Evolutionary conservation across 2,329 filamentous ascomycete genomes (phyloP).

Genomic region (Pseudodiploospora longispora): DNA sequence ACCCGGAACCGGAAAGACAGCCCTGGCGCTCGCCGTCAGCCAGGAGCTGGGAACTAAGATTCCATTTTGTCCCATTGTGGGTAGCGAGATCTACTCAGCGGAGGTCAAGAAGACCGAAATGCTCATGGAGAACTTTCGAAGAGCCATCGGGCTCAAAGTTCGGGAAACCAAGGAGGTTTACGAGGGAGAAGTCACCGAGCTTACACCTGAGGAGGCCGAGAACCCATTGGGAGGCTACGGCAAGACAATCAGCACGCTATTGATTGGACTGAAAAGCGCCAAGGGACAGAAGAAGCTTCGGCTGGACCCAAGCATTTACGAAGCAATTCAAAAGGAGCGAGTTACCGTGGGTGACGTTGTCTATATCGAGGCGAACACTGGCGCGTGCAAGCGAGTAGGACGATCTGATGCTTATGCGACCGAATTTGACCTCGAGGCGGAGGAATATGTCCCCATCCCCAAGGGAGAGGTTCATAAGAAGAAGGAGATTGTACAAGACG

Average conservation of each 20-base stretch:
- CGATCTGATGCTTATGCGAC: slow-evolving; percentile 95
- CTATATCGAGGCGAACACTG: slow-evolving; percentile 98
- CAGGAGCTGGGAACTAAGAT: slow-evolving; percentile 98
- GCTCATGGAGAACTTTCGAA: slow-evolving; percentile 97
- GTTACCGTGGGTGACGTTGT: slow-evolving; percentile 95
- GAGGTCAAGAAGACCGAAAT: slow-evolving; percentile 99
- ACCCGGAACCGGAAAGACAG: slow-evolving; percentile 94
- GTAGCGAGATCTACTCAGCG: slow-evolving; percentile 94
- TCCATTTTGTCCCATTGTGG: slow-evolving; percentile 95
- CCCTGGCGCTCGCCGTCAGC: slow-evolving; percentile 87
- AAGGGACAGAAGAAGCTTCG: slow-evolving; percentile 97
- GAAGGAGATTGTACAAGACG: slow-evolving; percentile 99
- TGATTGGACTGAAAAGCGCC: slow-evolving; percentile 90
- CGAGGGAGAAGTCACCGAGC: slow-evolving; percentile 95
- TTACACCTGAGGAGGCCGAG: slow-evolving; percentile 95
- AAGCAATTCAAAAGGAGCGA: slow-evolving; percentile 96
- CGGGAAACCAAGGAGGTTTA: slow-evolving; percentile 99
- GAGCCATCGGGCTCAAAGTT: slow-evolving; percentile 92
- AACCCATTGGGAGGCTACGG: slow-evolving; percentile 96
- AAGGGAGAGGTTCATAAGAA: slow-evolving; percentile 99
- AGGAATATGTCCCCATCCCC: slow-evolving; percentile 97
- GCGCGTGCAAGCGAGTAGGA: slow-evolving; percentile 93
- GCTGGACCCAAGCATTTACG: slow-evolving; percentile 95
- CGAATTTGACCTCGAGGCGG: slow-evolving; percentile 95
- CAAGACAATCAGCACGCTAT: slow-evolving; percentile 90